Percentiles rank a stretch among this genome's conserved stretches.
Evolutionary conservation across 371 early-diverging fungal genomes (phyloP).

Genomic region (Choanephora cucurbitarum): DNA sequence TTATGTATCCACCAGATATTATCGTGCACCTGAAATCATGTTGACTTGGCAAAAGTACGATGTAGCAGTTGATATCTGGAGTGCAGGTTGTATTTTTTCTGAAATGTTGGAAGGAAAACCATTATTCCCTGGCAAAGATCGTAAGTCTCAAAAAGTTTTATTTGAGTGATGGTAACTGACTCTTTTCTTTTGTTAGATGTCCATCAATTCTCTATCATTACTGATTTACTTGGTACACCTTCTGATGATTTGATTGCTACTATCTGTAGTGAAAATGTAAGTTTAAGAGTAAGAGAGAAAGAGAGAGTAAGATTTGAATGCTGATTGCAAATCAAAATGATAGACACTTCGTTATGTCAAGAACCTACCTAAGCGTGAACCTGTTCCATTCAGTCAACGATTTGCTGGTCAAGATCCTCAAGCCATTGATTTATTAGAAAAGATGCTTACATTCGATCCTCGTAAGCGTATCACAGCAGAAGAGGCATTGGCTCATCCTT

Average conservation of each 20-base stretch:
- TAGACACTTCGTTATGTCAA: slow-evolving; percentile 91
- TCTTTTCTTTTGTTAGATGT: slow-evolving; percentile 58
- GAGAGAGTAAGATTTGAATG: no score
- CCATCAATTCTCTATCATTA: slow-evolving; percentile 93
- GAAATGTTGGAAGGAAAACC: slow-evolving; percentile 90
- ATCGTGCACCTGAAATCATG: slow-evolving; percentile 80
- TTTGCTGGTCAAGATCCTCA: slow-evolving; percentile 50
- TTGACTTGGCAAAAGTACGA: slow-evolving; percentile 68
- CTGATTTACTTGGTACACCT: slow-evolving; percentile 91
- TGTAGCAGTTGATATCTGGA: slow-evolving; percentile 82
- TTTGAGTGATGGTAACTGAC: background rate
- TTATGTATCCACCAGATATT: slow-evolving; percentile 96
- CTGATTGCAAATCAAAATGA: no score
- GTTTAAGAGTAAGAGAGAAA: no score
- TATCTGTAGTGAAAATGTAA: slow-evolving; percentile 90
- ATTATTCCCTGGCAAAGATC: slow-evolving; percentile 92
- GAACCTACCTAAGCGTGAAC: slow-evolving; percentile 79
- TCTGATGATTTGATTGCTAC: slow-evolving; percentile 89
- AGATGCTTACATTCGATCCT: slow-evolving; percentile 94
- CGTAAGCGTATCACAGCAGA: slow-evolving; percentile 87
- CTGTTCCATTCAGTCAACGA: slow-evolving; percentile 75
- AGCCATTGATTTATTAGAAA: slow-evolving; percentile 89
- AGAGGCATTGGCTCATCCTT: slow-evolving; percentile 84
- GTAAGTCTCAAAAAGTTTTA: no score
- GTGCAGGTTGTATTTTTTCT: slow-evolving; percentile 83